Evolutionary conservation across 495 filamentous ascomycete species (phyloP).

Genomic region (Copromyces sp.): DNA sequence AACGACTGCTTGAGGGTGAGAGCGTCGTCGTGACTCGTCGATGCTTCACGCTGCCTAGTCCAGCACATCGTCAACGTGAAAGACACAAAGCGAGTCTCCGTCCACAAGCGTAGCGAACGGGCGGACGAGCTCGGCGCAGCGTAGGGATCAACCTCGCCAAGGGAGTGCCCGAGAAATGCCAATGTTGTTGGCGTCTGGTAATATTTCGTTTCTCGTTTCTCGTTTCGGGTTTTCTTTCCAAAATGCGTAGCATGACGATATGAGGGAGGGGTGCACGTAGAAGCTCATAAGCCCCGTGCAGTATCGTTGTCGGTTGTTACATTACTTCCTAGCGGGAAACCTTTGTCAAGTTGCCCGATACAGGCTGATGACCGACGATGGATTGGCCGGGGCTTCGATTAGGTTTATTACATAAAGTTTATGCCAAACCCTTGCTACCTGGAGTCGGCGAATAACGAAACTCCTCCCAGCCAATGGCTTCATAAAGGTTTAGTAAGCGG

Average conservation of each 20-base stretch:
- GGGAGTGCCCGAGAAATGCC: neutral
- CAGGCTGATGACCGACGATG: neutral
- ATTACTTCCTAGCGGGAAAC: neutral
- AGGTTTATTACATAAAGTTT: neutral
- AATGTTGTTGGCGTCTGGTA: neutral
- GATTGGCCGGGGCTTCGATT: neutral
- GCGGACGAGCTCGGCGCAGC: neutral
- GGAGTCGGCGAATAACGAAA: neutral
- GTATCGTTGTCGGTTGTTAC: neutral
- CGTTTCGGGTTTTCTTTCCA: neutral
- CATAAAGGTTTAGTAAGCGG: neutral
- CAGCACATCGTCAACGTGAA: neutral
- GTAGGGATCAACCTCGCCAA: neutral
- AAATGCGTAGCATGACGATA: neutral
- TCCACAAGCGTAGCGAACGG: neutral
- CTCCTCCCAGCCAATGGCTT: neutral
- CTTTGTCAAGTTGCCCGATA: neutral
- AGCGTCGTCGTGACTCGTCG: neutral
- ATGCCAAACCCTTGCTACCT: neutral
- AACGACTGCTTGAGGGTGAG: neutral
- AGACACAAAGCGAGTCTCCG: neutral
- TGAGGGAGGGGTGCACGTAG: neutral
- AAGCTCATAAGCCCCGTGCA: neutral
- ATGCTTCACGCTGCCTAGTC: neutral
- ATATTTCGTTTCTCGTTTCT: neutral